These are phyloP conservation scores for Andrographis paniculata DNA, from an alignment of 305 asterid genomes.

Conservation along the genomic window DNA sequence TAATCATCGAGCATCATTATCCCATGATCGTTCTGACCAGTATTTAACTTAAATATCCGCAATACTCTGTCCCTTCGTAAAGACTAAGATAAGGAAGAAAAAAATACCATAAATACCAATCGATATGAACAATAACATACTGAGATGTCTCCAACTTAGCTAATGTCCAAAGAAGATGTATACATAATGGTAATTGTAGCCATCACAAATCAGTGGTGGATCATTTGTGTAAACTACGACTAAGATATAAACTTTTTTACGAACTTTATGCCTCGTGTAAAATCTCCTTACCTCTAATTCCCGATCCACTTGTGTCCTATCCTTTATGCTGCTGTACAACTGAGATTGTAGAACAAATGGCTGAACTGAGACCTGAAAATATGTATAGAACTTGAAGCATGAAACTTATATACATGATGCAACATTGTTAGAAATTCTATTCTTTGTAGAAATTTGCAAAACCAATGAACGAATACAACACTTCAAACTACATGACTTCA, in stretches of 20 bases:
- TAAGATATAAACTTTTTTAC: too few species aligned
- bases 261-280: slow-evolving; percentile 2
- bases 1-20: slow-evolving; percentile 80
- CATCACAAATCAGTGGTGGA: too few species aligned
- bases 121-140: slow-evolving; percentile 7
- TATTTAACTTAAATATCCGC: slow-evolving; percentile 75
- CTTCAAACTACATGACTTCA: too few species aligned
- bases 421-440: slow-evolving; percentile 1
- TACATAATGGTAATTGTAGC: too few species aligned
- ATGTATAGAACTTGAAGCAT: slow-evolving; percentile 9
- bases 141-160: too few species aligned
- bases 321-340: slow-evolving; percentile 86
- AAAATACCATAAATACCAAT: slow-evolving; percentile 4
- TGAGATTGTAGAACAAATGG: slow-evolving; percentile 83
- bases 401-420: background rate
- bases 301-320: slow-evolving; percentile 95
- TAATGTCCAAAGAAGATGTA: too few species aligned
- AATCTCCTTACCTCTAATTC: slow-evolving; percentile 68
- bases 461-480: too few species aligned
- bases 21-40: slow-evolving; percentile 96
- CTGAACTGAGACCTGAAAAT: slow-evolving; percentile 59
- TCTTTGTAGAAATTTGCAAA: too few species aligned
- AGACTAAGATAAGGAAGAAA: slow-evolving; percentile 42
- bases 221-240: too few species aligned
- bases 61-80: slow-evolving; percentile 59